Evolutionary conservation across 495 filamentous ascomycete genomes (phyloP).

Genomic region (Penicillium arizonense): DNA sequence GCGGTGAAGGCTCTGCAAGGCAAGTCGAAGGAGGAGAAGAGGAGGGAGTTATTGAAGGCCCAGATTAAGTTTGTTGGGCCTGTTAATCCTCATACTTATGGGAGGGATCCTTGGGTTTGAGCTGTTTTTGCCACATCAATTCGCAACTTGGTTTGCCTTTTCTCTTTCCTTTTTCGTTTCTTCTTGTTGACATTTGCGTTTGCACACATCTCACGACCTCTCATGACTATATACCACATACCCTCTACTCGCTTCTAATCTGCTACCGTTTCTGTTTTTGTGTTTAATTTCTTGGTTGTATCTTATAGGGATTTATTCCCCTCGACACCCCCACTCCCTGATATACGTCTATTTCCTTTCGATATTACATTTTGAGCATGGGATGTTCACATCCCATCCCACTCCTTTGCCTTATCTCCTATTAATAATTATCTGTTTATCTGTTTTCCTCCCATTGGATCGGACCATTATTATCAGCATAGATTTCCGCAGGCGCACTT

Average conservation of each 20-base stretch:
- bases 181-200: not conserved
- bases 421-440: no score
- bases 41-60: slow-evolving; percentile 40
- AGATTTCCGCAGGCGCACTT: no score
- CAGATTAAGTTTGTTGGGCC: slow-evolving; percentile 45
- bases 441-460: no score
- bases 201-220: not conserved
- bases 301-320: not conserved
- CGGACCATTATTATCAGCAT: no score
- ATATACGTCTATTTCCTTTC: no score
- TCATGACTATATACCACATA: slow-evolving; percentile 2
- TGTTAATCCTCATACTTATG: slow-evolving; percentile 36
- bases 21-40: slow-evolving; percentile 31
- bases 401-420: no score
- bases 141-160: not conserved
- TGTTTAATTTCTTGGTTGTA: not conserved
- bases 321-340: no score
- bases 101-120: slow-evolving; percentile 38
- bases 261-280: not conserved
- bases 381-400: no score
- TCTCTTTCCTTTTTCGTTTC: not conserved
- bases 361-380: no score
- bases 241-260: not conserved
- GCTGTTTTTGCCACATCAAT: not conserved
- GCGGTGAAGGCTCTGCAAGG: slow-evolving; percentile 29